Percentiles rank a stretch among this genome's conserved stretches.
Evolutionary conservation across 306 rosid genomes (phyloP).

Genomic region (Dalbergia cochinchinensis): DNA sequence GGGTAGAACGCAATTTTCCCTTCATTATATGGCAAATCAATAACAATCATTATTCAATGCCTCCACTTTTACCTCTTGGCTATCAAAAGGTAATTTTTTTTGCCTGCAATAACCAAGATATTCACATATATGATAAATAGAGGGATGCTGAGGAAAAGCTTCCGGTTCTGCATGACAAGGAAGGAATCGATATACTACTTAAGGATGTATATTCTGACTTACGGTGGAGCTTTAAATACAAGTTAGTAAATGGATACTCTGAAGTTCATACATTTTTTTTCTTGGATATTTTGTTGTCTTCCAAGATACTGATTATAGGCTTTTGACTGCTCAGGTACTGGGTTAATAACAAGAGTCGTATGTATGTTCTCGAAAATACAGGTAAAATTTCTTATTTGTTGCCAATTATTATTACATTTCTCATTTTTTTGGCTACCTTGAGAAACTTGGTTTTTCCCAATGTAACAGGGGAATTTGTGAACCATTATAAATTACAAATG

Average conservation of each 20-base stretch:
- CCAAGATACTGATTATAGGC: not conserved
- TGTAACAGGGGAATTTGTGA: slow-evolving; percentile 62
- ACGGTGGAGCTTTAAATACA: slow-evolving; percentile 63
- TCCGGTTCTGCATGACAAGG: slow-evolving; percentile 55
- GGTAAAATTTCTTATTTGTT: slow-evolving; percentile 47
- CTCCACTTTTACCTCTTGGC: no score
- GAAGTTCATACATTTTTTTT: not conserved
- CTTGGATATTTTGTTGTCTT: not conserved
- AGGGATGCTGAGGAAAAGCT: slow-evolving; percentile 69
- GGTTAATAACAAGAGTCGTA: slow-evolving; percentile 67
- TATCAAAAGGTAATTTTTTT: no score
- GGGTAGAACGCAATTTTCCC: no score
- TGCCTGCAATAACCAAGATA: not conserved
- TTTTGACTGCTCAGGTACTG: slow-evolving; percentile 60
- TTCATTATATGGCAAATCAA: not conserved
- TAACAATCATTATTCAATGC: no score
- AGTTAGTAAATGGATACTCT: slow-evolving; percentile 46
- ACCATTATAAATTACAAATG: slow-evolving; percentile 47
- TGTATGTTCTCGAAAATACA: slow-evolving; percentile 73
- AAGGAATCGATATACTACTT: slow-evolving; percentile 55
- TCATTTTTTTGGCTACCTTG: not conserved
- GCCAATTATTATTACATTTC: not conserved
- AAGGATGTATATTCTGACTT: slow-evolving; percentile 58
- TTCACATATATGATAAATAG: slow-evolving; percentile 45
- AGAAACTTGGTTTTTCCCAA: not conserved